Base-by-base conservation (phyloP, 2,329 filamentous ascomycete genomes). In the Chrysoporthe puriensis region DNA sequence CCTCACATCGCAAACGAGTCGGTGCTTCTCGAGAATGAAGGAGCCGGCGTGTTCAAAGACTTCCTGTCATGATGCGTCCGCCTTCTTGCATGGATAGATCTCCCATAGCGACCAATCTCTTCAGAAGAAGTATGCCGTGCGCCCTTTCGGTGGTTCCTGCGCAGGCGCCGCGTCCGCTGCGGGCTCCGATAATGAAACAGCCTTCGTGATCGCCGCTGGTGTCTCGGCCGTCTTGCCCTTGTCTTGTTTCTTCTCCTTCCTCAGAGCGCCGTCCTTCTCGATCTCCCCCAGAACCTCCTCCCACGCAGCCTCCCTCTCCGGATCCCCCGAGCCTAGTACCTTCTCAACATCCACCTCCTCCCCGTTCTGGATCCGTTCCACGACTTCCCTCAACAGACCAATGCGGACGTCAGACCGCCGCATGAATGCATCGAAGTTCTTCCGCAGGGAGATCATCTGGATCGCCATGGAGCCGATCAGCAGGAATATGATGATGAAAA, bases 381-480 rank as follows among this genome's bases (percentile, higher is more conserved):
- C 84, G 0, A 93, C 88, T 74, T 97, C 95, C 50, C 87, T 87
- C 68, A 99, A 79, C 42, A 93, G 76, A 2, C 85, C 86, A 70
- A 99, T 91, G 76, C 92, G 91, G 7, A 92, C 89, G 73, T 97
- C 92, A 5, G 94, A 90, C 72, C 89, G 88, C 62, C 94, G 88
- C 75, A 85, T 88, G 73, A 91, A 94, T 11, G 89, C 88, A 43
- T 85, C 84, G 75, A 90, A 91, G 62, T 94, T 90, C 73, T 91
- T 92, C 73, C 90, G 91, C 73, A 98, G 78, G 46, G 89, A 85
- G 75, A 99, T 90, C 85, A 96, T 92, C 74, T 97, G 92, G 73
- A 99, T 97, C 16, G 95, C 92, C 84, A 97, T 97, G 70, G 93
- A 97, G 4, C 96, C 96, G 71, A 98, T 95, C 71, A 98, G 85